Percentiles rank a stretch among this genome's conserved stretches.
These are phyloP conservation scores for Sextonia rubra DNA, from an alignment of 164 flowering plant species.

Conservation along the genomic window DNA sequence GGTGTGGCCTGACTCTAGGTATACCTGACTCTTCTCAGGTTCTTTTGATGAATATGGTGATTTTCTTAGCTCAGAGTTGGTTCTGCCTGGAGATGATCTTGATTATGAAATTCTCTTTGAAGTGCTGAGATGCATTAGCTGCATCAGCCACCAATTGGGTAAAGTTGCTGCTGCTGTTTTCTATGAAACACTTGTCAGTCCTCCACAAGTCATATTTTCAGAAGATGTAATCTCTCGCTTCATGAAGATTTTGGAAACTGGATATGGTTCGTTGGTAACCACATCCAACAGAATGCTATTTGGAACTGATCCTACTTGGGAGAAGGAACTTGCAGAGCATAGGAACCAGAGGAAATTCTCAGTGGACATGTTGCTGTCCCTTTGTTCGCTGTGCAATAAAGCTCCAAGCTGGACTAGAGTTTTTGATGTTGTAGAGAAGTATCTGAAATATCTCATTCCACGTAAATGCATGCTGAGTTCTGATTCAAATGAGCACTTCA, in stretches of 20 bases:
- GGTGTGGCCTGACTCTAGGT: neutral
- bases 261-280: constrained; percentile 45
- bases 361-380: constrained; percentile 60
- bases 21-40: constrained; percentile 34
- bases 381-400: constrained; percentile 48
- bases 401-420: constrained; percentile 66
- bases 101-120: constrained; percentile 59
- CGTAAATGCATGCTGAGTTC: constrained; percentile 29
- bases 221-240: constrained; percentile 60
- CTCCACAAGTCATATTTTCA: constrained; percentile 32
- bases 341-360: constrained; percentile 73
- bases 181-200: constrained; percentile 58
- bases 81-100: constrained; percentile 33
- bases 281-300: constrained; percentile 33
- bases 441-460: constrained; percentile 69
- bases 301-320: constrained; percentile 58
- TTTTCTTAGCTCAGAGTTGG: constrained; percentile 32
- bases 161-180: constrained; percentile 59
- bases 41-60: constrained; percentile 37
- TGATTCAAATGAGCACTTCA: constrained; percentile 29
- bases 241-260: constrained; percentile 67
- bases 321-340: constrained; percentile 55
- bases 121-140: constrained; percentile 50
- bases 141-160: constrained; percentile 65
- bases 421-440: constrained; percentile 57